phyloP scores from a whole-genome alignment of 352 stramenopile genomes.

The Pythium phragmiticola region DNA sequence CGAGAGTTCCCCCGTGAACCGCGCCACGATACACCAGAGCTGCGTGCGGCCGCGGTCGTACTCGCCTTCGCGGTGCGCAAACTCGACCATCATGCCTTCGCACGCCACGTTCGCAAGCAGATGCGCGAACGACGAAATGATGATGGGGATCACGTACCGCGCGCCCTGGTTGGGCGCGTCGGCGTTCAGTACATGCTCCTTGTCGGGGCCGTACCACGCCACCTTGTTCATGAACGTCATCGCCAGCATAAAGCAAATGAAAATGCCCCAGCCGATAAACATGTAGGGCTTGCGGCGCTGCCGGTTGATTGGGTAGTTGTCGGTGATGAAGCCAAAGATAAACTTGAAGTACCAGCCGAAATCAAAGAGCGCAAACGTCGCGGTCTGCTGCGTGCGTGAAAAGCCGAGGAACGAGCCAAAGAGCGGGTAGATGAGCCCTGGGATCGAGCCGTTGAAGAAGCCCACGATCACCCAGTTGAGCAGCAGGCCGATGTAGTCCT shows the following conservation, averaged over 20 bases:
- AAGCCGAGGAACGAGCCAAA: conserved; percentile 29
- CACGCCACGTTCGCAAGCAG: conserved; percentile 25
- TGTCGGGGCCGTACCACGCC: conserved; percentile 6
- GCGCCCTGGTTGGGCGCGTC: conserved; percentile 16
- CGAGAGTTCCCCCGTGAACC: conserved; percentile 26
- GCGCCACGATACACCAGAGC: conserved; percentile 20
- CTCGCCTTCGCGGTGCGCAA: conserved; percentile 31
- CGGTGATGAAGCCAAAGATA: conserved; percentile 33
- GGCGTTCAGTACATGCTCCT: conserved; percentile 9
- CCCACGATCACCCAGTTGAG: conserved; percentile 36
- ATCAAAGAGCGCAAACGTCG: conserved; percentile 16
- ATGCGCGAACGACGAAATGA: conserved; percentile 27
- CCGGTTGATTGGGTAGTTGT: conserved; percentile 30
- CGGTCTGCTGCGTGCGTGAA: conserved; percentile 5
- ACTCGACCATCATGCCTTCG: conserved; percentile 36
- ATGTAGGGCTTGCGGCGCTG: conserved; percentile 39
- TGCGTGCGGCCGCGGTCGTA: conserved; percentile 30
- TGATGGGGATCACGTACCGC: conserved; percentile 24
- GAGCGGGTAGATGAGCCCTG: conserved; percentile 26
- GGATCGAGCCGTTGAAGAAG: conserved; percentile 31
- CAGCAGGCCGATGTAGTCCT: conserved; percentile 26
- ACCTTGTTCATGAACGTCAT: conserved; percentile 25
- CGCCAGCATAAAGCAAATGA: conserved; percentile 24
- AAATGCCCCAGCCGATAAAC: conserved; percentile 30
- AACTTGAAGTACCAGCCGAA: conserved; percentile 34